Conservation (phyloP, 441 rosid genomes). For the Gossypium lobatum region DNA sequence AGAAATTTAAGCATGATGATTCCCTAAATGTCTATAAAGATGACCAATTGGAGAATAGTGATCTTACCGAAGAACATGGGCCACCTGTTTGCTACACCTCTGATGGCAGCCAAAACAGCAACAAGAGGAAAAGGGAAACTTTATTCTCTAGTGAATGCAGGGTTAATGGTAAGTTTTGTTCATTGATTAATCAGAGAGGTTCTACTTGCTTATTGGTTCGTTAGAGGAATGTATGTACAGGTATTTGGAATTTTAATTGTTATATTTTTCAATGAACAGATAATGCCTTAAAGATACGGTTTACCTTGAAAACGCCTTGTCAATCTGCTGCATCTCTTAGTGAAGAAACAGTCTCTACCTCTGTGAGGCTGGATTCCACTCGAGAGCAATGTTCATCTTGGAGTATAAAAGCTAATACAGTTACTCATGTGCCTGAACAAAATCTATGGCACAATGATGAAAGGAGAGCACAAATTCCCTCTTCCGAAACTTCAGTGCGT, state of each 20-base stretch:
- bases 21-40: slow-evolving; percentile 19
- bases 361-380: slow-evolving; percentile 6
- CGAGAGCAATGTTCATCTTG: background rate
- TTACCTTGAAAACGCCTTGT: slow-evolving; percentile 30
- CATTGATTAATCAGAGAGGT: background rate
- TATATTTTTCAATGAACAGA: slow-evolving; percentile 22
- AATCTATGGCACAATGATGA: background rate
- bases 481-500: background rate
- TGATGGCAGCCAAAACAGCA: slow-evolving; percentile 42
- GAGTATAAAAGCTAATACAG: background rate
- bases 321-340: background rate
- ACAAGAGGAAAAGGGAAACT: slow-evolving; percentile 36
- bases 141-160: slow-evolving; percentile 18
- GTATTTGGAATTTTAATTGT: slow-evolving; percentile 7
- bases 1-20: slow-evolving; percentile 6
- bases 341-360: slow-evolving; percentile 5
- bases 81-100: slow-evolving; percentile 43
- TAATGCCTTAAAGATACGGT: slow-evolving; percentile 39
- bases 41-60: slow-evolving; percentile 47
- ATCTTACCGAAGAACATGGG: slow-evolving; percentile 61
- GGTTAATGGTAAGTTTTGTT: slow-evolving; percentile 32
- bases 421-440: background rate
- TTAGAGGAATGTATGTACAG: background rate
- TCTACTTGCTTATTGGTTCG: background rate
- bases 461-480: background rate